phyloP scores from a whole-genome alignment of 2,329 filamentous ascomycete species.

The Pochonia chlamydosporia region DNA sequence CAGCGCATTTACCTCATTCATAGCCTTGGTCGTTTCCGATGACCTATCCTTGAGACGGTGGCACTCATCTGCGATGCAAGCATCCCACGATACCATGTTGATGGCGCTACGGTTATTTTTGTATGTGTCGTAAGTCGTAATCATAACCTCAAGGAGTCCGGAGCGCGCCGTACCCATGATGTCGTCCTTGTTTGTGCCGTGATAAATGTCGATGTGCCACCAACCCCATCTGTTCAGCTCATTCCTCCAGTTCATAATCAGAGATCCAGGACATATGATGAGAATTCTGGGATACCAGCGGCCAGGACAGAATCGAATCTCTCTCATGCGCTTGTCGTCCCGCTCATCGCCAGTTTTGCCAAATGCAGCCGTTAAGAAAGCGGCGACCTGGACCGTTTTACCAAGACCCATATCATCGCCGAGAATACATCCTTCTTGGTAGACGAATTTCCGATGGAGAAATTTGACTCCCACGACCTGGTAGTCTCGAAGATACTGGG shows the following conservation, averaged over 20 bases:
- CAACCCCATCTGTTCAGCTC: slow-evolving; percentile 90
- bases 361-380: slow-evolving; percentile 85
- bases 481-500: slow-evolving; percentile 87
- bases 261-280: slow-evolving; percentile 80
- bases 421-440: slow-evolving; percentile 83
- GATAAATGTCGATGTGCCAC: slow-evolving; percentile 84
- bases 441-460: slow-evolving; percentile 82
- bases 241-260: slow-evolving; percentile 87
- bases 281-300: slow-evolving; percentile 73
- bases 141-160: slow-evolving; percentile 80
- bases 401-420: slow-evolving; percentile 97
- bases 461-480: slow-evolving; percentile 83
- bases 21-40: slow-evolving; percentile 74
- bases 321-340: slow-evolving; percentile 81
- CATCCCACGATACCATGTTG: slow-evolving; percentile 89
- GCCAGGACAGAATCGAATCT: slow-evolving; percentile 59
- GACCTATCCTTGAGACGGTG: slow-evolving; percentile 78
- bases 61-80: slow-evolving; percentile 89
- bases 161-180: slow-evolving; percentile 66
- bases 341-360: slow-evolving; percentile 89
- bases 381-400: slow-evolving; percentile 93
- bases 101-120: slow-evolving; percentile 66
- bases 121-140: slow-evolving; percentile 92
- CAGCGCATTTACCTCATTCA: slow-evolving; percentile 85
- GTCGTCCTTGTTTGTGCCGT: slow-evolving; percentile 63